Conservation (phyloP, 208 protist genomes). For the Trichomonas gallinae region DNA sequence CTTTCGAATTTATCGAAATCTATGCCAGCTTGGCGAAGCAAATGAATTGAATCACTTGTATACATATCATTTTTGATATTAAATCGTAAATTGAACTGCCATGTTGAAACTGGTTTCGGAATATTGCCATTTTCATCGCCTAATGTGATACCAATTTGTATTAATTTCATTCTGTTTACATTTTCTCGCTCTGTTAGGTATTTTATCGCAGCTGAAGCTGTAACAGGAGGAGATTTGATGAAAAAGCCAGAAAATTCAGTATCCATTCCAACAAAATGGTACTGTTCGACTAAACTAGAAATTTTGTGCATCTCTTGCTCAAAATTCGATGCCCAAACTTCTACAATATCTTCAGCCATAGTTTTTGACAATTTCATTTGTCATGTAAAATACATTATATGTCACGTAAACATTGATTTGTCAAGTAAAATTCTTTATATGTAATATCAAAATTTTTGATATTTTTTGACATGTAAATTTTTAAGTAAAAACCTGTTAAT, state of each 20-base stretch:
- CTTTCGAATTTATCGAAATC: slow-evolving; percentile 61
- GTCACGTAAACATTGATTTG: too few species aligned
- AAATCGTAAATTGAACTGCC: slow-evolving; percentile 99
- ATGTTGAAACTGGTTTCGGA: slow-evolving; percentile 69
- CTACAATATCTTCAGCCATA: slow-evolving; percentile 47
- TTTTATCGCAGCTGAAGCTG: background rate
- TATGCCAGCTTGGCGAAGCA: slow-evolving; percentile 76
- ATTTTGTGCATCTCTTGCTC: slow-evolving; percentile 82
- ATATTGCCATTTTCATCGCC: slow-evolving; percentile 79
- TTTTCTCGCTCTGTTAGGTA: background rate
- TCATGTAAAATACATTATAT: too few species aligned
- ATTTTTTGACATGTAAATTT: too few species aligned
- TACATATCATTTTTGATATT: slow-evolving; percentile 81
- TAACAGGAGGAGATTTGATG: background rate
- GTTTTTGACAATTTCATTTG: too few species aligned
- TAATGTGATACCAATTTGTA: slow-evolving; percentile 92
- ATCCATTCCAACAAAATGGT: slow-evolving; percentile 85
- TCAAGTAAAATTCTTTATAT: too few species aligned
- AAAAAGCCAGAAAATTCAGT: slow-evolving; percentile 95
- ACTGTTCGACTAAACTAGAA: slow-evolving; percentile 71
- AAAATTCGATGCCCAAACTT: slow-evolving; percentile 88
- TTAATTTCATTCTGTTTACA: slow-evolving; percentile 92
- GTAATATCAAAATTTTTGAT: too few species aligned
- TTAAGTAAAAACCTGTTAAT: too few species aligned
- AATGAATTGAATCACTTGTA: slow-evolving; percentile 83